phyloP scores from a whole-genome alignment of 768 basidiomycete genomes.

The Amanita inopinata region DNA sequence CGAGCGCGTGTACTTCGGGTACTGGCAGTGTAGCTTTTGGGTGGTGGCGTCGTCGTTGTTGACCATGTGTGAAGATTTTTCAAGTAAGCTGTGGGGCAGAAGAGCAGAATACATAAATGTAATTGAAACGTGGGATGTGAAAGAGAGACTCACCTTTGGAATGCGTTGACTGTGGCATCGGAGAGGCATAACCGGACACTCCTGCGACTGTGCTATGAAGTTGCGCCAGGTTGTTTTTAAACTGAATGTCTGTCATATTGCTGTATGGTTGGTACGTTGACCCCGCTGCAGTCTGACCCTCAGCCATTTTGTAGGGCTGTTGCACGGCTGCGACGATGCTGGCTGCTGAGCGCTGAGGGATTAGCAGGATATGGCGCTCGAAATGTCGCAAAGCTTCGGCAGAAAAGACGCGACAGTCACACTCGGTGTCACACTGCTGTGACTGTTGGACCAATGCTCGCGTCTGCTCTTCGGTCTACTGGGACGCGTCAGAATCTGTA shows the following conservation, averaged over 20 bases:
- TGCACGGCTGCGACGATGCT: too few species aligned
- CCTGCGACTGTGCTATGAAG: slow-evolving; percentile 26
- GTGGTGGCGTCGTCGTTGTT: slow-evolving; percentile 44
- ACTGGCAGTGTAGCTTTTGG: slow-evolving; percentile 26
- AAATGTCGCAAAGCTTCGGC: too few species aligned
- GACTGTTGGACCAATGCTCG: slow-evolving; percentile 2
- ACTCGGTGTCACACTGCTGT: not conserved
- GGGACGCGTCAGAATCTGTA: slow-evolving; percentile 9
- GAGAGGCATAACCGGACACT: slow-evolving; percentile 30
- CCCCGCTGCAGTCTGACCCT: slow-evolving; percentile 16
- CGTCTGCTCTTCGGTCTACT: slow-evolving; percentile 3
- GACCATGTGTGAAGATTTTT: slow-evolving; percentile 71
- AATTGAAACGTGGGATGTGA: slow-evolving; percentile 2
- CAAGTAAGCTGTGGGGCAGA: slow-evolving; percentile 36
- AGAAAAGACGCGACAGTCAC: slow-evolving; percentile 10
- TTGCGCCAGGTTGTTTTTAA: slow-evolving; percentile 54
- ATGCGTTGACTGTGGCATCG: slow-evolving; percentile 26
- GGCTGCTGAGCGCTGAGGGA: too few species aligned
- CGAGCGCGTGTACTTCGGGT: slow-evolving; percentile 33
- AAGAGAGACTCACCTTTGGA: slow-evolving; percentile 21
- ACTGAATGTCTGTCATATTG: slow-evolving; percentile 51
- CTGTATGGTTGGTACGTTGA: slow-evolving; percentile 22
- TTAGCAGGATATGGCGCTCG: too few species aligned
- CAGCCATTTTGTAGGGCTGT: slow-evolving; percentile 20
- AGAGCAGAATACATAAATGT: too few species aligned